A percentile compares a stretch with the other conserved stretches of the same genome.
Conservation (phyloP, 1,139 yeast species). For the Yamadazyma taylorii region DNA sequence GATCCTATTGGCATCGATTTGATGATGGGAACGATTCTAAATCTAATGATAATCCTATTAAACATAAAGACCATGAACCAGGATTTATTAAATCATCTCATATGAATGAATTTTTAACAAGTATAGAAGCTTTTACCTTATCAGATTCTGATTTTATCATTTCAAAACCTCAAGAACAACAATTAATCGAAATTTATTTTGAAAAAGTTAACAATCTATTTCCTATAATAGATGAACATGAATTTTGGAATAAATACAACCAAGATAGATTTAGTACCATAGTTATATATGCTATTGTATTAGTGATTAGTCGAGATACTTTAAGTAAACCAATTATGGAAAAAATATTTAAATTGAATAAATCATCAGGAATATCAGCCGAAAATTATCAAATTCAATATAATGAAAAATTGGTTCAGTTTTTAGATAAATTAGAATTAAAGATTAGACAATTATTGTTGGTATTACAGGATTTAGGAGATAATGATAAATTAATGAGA, state of each 20-base stretch:
- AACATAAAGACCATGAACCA: neutral
- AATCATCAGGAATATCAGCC: conserved; percentile 17
- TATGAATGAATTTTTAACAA: conserved; percentile 12
- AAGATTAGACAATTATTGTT: conserved; percentile 28
- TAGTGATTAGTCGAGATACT: conserved; percentile 29
- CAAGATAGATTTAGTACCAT: conserved; percentile 23
- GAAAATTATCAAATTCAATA: conserved; percentile 15
- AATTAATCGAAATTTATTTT: conserved; percentile 30
- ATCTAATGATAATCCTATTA: conserved; percentile 1
- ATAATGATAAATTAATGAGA: conserved; percentile 33
- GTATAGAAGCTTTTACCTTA: conserved; percentile 36
- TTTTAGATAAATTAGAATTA: conserved; percentile 25
- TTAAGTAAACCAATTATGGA: conserved; percentile 28
- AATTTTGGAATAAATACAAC: conserved; percentile 31
- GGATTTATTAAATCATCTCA: conserved; percentile 2
- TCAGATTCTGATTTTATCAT: conserved; percentile 25
- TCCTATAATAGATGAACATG: conserved; percentile 29
- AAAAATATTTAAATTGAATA: neutral
- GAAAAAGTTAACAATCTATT: conserved; percentile 33
- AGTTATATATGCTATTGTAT: conserved; percentile 29
- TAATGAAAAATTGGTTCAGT: conserved; percentile 11
- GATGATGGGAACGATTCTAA: too few species aligned
- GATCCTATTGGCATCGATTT: too few species aligned
- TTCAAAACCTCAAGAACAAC: conserved; percentile 19
- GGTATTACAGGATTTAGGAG: conserved; percentile 33